Evolutionary conservation across 441 rosid genomes (phyloP).

Genomic region (Gossypium aridum): DNA sequence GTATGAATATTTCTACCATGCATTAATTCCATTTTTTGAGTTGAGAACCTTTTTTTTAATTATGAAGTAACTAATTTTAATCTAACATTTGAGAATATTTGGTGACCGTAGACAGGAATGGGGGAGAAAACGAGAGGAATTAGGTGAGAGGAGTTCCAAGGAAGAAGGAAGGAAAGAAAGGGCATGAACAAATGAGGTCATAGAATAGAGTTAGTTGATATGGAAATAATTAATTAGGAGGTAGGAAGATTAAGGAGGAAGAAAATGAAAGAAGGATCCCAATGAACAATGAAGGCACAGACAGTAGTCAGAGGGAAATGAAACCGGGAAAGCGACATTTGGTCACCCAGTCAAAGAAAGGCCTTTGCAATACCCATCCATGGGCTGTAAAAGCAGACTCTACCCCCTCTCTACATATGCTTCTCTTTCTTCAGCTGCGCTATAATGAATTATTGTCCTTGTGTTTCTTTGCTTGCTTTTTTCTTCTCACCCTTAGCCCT

Average conservation of each 20-base stretch:
- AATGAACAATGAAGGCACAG: not conserved
- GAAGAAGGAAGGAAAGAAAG: not conserved
- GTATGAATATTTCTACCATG: not conserved
- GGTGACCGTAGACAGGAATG: not conserved
- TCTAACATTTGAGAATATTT: not conserved
- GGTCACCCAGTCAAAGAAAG: constrained; percentile 39
- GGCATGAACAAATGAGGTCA: not conserved
- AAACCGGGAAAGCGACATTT: constrained; percentile 20
- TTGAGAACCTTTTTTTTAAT: not conserved
- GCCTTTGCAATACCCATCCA: constrained; percentile 5
- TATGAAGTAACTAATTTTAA: not conserved
- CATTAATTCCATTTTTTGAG: not conserved
- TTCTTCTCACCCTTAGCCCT: not conserved
- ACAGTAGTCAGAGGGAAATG: constrained; percentile 18
- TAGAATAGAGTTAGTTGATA: not conserved
- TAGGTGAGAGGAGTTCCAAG: not conserved
- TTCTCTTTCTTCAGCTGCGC: not conserved
- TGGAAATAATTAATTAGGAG: not conserved
- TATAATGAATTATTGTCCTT: constrained; percentile 30
- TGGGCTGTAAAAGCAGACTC: constrained; percentile 17
- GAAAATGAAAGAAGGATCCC: not conserved
- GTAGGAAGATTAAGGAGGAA: not conserved
- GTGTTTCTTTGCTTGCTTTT: constrained; percentile 15
- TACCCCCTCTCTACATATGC: not conserved
- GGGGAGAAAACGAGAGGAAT: not conserved